Evolutionary conservation across 2,329 filamentous ascomycete genomes (phyloP), one percentile per base, ranked within the genome.

Genomic region (Clarireedia monteithiana): DNA sequence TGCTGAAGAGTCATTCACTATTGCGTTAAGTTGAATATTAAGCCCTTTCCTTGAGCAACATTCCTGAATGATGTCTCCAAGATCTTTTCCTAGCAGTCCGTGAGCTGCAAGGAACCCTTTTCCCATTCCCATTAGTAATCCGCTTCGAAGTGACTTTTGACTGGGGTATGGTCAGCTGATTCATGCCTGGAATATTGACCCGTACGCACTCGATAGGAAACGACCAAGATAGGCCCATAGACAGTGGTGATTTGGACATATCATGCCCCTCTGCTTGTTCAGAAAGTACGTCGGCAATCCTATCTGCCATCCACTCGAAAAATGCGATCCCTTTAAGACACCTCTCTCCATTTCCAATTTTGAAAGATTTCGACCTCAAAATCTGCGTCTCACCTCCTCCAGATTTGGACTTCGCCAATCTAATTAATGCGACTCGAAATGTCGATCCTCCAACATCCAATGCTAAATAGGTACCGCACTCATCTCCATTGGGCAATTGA

Each of bases 361-460:
- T 76, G 69, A 81, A 84, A 47, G 74, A 76, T 53, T 73, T 73
- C 62, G 80, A 79, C 59, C 74, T 76, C 55, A 83, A 68, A 59
- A 85, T 83, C 56, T 73, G 72, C 61, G 73, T 77, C 64, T 75
- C 74, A 49, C 70, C 68, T 20, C 69, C 72, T 6, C 66, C 67
- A 23, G 66, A 65, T 23, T 69, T 71, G 30, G 73, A 72, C 10
- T 81, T 80, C 51, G 72, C 71, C 55, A 87, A 73, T 60, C 84
- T 77, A 47, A 87, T 81, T 62, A 87, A 66, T 5, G 82, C 84
- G 30, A 88, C 81, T 52, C 84, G 75, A 58, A 87, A 71, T 10
- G 83, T 88, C 39, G 84, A 86, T 2, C 84, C 84, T 39, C 84
- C 84, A n/a, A 88, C 81, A 67, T 88, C 84, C 39, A 86, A 72